These are phyloP conservation scores for Ploettnerulaceae sp. DNA, from an alignment of 2,329 filamentous ascomycete species.

Conservation along the genomic window DNA sequence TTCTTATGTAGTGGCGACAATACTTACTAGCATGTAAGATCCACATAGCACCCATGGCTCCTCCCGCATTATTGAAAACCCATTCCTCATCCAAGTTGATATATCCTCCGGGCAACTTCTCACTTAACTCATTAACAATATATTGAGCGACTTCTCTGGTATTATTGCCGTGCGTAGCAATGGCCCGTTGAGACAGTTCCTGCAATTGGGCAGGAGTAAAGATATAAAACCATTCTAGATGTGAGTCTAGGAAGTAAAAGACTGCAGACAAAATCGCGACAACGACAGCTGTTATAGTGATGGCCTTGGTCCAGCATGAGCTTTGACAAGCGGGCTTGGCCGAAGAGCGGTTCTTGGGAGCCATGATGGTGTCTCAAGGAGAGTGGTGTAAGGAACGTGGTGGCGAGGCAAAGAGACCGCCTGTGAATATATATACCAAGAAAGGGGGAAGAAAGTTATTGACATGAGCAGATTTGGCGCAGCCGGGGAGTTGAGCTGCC, in stretches of 20 bases:
- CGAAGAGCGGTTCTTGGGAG: slow-evolving; percentile 4
- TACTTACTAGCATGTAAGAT: slow-evolving; percentile 76
- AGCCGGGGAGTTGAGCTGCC: neutral
- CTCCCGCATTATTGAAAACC: slow-evolving; percentile 89
- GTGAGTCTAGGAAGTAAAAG: slow-evolving; percentile 52
- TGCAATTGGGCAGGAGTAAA: slow-evolving; percentile 66
- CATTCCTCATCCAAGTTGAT: slow-evolving; percentile 73
- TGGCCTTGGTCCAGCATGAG: slow-evolving; percentile 16
- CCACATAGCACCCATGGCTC: slow-evolving; percentile 89
- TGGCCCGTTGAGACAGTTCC: slow-evolving; percentile 59
- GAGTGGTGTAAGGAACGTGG: neutral
- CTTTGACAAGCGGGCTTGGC: neutral
- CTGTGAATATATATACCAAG: slow-evolving; percentile 1
- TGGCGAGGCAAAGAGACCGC: neutral
- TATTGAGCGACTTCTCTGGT: slow-evolving; percentile 63
- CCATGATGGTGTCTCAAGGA: slow-evolving; percentile 2
- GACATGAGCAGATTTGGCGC: neutral
- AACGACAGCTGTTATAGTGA: slow-evolving; percentile 48
- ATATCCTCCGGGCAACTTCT: slow-evolving; percentile 44
- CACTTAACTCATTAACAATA: slow-evolving; percentile 64
- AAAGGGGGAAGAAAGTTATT: slow-evolving; percentile 3
- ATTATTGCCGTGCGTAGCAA: slow-evolving; percentile 68
- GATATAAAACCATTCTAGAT: slow-evolving; percentile 60
- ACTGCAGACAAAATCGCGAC: slow-evolving; percentile 51
- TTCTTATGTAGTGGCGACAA: neutral